Conservation (phyloP, 169 alveolate genomes). For the Plasmodium vinckei region DNA sequence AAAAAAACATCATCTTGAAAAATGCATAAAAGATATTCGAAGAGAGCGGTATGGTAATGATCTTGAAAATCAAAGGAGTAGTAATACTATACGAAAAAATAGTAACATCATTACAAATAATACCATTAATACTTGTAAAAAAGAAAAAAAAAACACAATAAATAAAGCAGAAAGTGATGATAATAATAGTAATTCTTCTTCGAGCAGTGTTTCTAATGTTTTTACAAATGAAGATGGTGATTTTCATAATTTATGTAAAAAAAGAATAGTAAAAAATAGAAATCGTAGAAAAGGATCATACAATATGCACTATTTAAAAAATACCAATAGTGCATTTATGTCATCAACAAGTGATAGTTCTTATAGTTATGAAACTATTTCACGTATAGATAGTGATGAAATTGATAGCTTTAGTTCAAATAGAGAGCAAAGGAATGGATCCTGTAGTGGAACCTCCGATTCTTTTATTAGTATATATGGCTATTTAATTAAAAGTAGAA, state of each 20-base stretch:
- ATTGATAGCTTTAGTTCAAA: slow-evolving; percentile 50
- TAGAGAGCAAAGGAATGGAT: slow-evolving; percentile 18
- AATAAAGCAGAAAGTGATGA: slow-evolving; percentile 53
- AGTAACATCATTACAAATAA: neutral
- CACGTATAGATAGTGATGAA: slow-evolving; percentile 27
- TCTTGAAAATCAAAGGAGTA: neutral
- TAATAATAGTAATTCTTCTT: slow-evolving; percentile 16
- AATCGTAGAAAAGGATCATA: slow-evolving; percentile 5
- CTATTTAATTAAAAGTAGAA: slow-evolving; percentile 40
- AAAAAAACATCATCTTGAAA: slow-evolving; percentile 35
- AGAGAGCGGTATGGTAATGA: neutral
- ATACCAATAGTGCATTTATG: slow-evolving; percentile 11
- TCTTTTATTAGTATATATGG: slow-evolving; percentile 67
- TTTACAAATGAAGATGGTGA: slow-evolving; percentile 22
- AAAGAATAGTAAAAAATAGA: slow-evolving; percentile 9
- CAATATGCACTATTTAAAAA: slow-evolving; percentile 13
- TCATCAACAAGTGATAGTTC: slow-evolving; percentile 64
- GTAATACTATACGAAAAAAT: neutral
- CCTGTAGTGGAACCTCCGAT: slow-evolving; percentile 34
- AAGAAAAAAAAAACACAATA: neutral
- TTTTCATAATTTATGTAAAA: slow-evolving; percentile 19
- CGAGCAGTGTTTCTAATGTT: slow-evolving; percentile 46
- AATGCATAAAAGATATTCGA: slow-evolving; percentile 18
- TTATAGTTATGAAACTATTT: slow-evolving; percentile 49
- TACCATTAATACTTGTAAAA: neutral